phyloP scores from a whole-genome alignment of 1,284 basidiomycete species.

The Melampsora larici-populina region DNA sequence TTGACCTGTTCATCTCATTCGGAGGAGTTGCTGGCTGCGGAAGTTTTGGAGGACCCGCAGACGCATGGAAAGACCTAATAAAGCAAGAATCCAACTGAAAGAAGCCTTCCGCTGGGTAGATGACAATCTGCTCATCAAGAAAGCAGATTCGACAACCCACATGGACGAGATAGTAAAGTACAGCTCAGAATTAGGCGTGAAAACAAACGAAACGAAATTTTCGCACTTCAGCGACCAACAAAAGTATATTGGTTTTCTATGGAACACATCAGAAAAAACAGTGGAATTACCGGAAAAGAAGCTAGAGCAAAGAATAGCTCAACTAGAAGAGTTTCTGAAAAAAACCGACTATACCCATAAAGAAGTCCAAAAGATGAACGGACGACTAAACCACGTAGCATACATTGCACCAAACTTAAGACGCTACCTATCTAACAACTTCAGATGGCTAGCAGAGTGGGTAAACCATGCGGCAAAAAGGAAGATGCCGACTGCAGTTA shows the following conservation, averaged over 20 bases:
- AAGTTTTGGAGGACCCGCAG: not conserved
- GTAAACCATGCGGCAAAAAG: too few relatives aligned
- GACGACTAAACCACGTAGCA: not conserved
- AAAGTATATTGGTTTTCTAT: constrained; percentile 10
- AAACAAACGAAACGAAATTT: not conserved
- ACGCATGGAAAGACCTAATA: constrained; percentile 9
- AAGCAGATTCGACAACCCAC: not conserved
- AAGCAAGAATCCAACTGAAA: not conserved
- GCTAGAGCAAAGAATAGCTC: not conserved
- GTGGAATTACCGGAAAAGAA: too few relatives aligned
- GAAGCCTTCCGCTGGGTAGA: not conserved
- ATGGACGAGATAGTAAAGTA: not conserved
- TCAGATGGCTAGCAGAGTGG: not conserved
- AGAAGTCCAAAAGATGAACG: not conserved
- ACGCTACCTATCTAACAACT: not conserved
- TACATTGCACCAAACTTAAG: not conserved
- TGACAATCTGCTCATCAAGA: too few relatives aligned
- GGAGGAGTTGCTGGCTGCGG: constrained; percentile 8
- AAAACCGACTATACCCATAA: not conserved
- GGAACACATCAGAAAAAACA: not conserved
- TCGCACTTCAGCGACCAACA: constrained; percentile 1
- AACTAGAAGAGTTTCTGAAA: not conserved
- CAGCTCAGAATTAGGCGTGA: not conserved
- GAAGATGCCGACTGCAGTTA: too few relatives aligned
- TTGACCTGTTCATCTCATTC: not conserved